These are phyloP conservation scores for Pigoraptor vietnamica DNA, from an alignment of 78 protist genomes.

Conservation along the genomic window DNA sequence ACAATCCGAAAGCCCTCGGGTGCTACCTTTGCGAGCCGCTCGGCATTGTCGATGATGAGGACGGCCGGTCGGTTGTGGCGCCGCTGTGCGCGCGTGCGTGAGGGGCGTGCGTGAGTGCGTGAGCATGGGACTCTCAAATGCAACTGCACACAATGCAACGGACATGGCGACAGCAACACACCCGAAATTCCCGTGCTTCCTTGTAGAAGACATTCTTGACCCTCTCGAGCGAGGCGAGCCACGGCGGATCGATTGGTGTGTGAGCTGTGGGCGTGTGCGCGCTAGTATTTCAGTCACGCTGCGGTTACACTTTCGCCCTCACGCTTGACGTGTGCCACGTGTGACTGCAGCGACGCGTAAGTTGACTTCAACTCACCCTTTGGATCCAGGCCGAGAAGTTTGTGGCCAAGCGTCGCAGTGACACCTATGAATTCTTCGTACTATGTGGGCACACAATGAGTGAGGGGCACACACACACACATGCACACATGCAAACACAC, in stretches of 20 bases:
- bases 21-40: not conserved
- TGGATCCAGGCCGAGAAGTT: not conserved
- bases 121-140: not conserved
- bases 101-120: no score
- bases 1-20: not conserved
- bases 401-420: not conserved
- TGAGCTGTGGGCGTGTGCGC: no score
- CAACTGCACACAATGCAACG: not conserved
- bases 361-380: no score
- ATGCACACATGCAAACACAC: not conserved
- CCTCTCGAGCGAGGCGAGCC: not conserved
- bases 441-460: not conserved
- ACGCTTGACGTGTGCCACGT: no score
- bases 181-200: not conserved
- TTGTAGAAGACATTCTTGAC: not conserved
- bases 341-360: no score
- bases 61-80: not conserved
- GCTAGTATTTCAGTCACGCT: no score
- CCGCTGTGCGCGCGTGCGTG: not conserved
- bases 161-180: not conserved
- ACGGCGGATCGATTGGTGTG: not conserved
- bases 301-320: no score
- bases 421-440: not conserved
- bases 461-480: not conserved
- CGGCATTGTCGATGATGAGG: not conserved